Base-by-base conservation (phyloP, 352 stramenopile genomes). In the Pythium brassicae region DNA sequence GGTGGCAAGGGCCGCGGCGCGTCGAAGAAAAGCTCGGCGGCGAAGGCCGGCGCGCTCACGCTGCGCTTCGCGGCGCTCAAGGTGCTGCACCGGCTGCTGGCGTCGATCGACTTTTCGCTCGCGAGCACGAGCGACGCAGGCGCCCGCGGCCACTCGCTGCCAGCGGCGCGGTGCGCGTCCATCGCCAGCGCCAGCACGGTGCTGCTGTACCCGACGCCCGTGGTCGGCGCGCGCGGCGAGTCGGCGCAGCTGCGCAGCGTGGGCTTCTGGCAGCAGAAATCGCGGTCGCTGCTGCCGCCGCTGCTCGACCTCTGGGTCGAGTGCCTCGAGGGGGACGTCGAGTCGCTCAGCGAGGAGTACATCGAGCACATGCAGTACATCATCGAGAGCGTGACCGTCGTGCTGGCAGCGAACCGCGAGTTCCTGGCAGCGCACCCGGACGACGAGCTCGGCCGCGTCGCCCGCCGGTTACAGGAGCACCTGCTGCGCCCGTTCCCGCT, bases 301-400 rank as follows among this genome's bases (percentile, higher is more conserved):
- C 58, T 94, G 32, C 61, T 90, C 2, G 76, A 89, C 37, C 68
- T 94, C 50, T 94, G 84, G 84, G 66, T 94, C 14, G 81, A 92
- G 50, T 89, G 75, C 43, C 27, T 81, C 0, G 79, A 89, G 22
- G 73, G 69, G 29, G 77, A 79, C 20, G 49, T 79, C 37, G 81
- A 92, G 27, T 64, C 69, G 12, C 66, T 91, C 2, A 74, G 72
- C 15, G 75, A 89, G n/a, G 65, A 78, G 11, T 78, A 82, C 43
- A 50, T 90, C 14, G 75, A 89, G 61, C 78, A 89, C 66, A 80
- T 94, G 69, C 74, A 85, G 59, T 80, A 81, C 48, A 82, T 92
- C 55, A 72, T 90, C n/a, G 79, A 92, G 66, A 83, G 77, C 53
- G 53, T 67, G 10, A 81, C 77, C 2, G 65, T 82, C 40, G 82